phyloP scores from a whole-genome alignment of 768 basidiomycete genomes.

The Suillus sp. region DNA sequence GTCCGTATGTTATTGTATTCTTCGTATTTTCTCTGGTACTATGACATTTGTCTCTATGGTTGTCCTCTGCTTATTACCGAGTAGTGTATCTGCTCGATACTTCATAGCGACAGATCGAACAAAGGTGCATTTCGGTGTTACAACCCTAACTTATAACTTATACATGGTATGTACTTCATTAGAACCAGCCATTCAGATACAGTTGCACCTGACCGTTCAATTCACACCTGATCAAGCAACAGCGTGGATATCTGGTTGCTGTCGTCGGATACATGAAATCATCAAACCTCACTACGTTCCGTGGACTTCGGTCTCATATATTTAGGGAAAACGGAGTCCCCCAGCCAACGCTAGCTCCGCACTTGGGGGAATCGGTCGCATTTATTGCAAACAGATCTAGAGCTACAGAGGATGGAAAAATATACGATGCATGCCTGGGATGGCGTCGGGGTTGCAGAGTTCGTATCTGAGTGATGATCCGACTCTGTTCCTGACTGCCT shows the following conservation, averaged over 20 bases:
- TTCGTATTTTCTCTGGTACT: conserved; percentile 15
- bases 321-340: background rate
- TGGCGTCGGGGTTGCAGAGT: background rate
- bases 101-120: background rate
- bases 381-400: background rate
- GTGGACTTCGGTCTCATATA: background rate
- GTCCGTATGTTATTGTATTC: conserved; percentile 33
- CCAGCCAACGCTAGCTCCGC: background rate
- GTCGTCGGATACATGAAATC: background rate
- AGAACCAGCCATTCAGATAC: background rate
- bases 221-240: background rate
- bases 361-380: background rate
- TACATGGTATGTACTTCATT: conserved; percentile 1
- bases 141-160: background rate
- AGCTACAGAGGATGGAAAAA: background rate
- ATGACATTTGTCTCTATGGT: background rate
- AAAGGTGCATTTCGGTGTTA: background rate
- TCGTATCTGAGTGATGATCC: background rate
- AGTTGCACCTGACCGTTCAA: background rate
- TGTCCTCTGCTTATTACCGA: background rate
- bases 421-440: background rate
- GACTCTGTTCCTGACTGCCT: background rate
- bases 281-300: background rate
- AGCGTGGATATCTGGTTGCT: background rate
- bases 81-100: background rate